Percentiles rank a stretch among this genome's conserved stretches.
These are phyloP conservation scores for Tolypocladium cylindrosporum DNA, from an alignment of 2,329 filamentous ascomycete genomes.

Conservation along the genomic window DNA sequence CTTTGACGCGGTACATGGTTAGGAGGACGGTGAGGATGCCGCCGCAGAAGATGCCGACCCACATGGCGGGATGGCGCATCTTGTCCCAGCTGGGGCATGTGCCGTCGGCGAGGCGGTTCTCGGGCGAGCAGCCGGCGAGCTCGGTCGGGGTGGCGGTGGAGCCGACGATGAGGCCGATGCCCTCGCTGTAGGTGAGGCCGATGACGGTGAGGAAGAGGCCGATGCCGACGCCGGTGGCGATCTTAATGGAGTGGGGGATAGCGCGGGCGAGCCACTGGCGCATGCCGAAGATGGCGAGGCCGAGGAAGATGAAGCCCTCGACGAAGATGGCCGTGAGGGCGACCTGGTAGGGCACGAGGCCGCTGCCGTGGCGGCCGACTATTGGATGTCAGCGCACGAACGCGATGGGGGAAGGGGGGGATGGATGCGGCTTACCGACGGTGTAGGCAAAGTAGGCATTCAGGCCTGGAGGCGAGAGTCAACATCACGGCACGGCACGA, in stretches of 20 bases:
- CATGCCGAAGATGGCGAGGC: constrained; percentile 67
- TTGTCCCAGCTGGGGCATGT: constrained; percentile 54
- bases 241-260: constrained; percentile 76
- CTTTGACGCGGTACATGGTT: constrained; percentile 80
- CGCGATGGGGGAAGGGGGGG: constrained; percentile 10
- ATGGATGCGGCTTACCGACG: constrained; percentile 17
- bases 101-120: constrained; percentile 33
- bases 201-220: constrained; percentile 73
- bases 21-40: constrained; percentile 70
- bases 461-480: constrained; percentile 32
- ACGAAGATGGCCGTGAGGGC: constrained; percentile 82
- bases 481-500: neutral
- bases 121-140: constrained; percentile 58
- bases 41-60: constrained; percentile 82
- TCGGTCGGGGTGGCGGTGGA: constrained; percentile 58
- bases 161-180: constrained; percentile 70
- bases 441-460: constrained; percentile 84
- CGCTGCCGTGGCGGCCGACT: constrained; percentile 67
- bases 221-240: constrained; percentile 78
- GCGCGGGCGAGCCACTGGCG: constrained; percentile 81
- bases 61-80: constrained; percentile 77
- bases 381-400: neutral
- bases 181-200: constrained; percentile 68
- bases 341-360: constrained; percentile 62
- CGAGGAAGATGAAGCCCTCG: constrained; percentile 79